Base-by-base conservation (phyloP, 139 green algal genomes). In the Edaphochlamys debaryana region DNA sequence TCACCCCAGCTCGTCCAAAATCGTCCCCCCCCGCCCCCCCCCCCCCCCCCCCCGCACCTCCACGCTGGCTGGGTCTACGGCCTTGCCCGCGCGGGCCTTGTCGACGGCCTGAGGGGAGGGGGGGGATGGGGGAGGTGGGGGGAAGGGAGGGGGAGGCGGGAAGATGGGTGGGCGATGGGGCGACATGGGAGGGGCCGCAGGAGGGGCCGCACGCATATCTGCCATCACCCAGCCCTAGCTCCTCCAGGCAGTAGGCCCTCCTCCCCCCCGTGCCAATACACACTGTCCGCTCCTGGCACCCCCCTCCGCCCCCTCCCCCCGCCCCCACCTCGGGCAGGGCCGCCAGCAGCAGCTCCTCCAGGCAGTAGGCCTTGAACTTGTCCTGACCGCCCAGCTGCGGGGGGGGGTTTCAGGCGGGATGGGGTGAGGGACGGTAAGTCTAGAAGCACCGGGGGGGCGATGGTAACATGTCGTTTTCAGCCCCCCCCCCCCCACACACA, bases 261-360 rank as follows among this genome's bases (percentile, higher is more conserved):
- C n/a, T n/a, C n/a, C n/a, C n/a, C n/a, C n/a, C n/a, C n/a, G n/a
- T n/a, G n/a, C n/a, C n/a, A n/a, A n/a, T n/a, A n/a, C n/a, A n/a
- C n/a, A n/a, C n/a, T n/a, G n/a, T n/a, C n/a, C n/a, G n/a, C n/a
- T n/a, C n/a, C n/a, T n/a, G n/a, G n/a, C n/a, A n/a, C n/a, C n/a
- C n/a, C 71, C 52, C 67, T 68, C 80, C 54, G 17, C 20, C 50
- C 70, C 40, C 32, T 2, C 41, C 32, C 30, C 19, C 34, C 4
- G 3, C 29, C 48, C 32, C 34, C 58, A 85, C 85, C 69, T 40
- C 75, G 25, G 56, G 41, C 72, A 90, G 76, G 20, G 67, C 67
- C 54, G 72, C 85, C n/a, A 87, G 52, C 66, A 93, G 79, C 36
- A 93, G 48, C 56, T 86, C 84, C 87, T 93, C 89, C 36, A 93